A percentile compares a stretch with the other conserved stretches of the same genome.
These are phyloP conservation scores for Hypoxylon intermedium DNA, from an alignment of 495 filamentous ascomycete genomes.

Conservation along the genomic window DNA sequence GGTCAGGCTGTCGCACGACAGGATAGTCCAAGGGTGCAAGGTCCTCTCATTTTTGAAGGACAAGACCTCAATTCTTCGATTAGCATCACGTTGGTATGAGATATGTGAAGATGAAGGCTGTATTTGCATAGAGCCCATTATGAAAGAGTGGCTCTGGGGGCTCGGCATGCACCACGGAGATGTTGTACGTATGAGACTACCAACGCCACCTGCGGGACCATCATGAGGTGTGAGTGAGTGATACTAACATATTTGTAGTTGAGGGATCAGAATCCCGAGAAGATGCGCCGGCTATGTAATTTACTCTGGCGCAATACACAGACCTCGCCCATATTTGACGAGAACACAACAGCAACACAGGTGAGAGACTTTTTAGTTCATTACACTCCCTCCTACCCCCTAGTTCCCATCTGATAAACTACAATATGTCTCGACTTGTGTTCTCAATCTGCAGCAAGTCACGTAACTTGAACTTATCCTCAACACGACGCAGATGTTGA, in stretches of 20 bases:
- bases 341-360: conserved; percentile 33
- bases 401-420: too few relatives aligned
- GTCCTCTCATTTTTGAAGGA: conserved; percentile 42
- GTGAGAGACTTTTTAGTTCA: too few relatives aligned
- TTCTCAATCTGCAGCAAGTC: too few relatives aligned
- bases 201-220: too few relatives aligned
- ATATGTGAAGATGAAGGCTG: conserved; percentile 40
- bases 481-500: not conserved
- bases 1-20: conserved; percentile 38
- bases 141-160: conserved; percentile 44
- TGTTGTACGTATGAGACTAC: conserved; percentile 20
- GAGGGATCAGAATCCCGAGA: conserved; percentile 41
- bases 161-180: conserved; percentile 35
- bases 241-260: conserved; percentile 19
- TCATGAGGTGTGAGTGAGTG: too few relatives aligned
- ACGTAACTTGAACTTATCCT: not conserved
- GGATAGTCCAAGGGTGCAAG: conserved; percentile 39
- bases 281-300: conserved; percentile 37
- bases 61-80: conserved; percentile 28
- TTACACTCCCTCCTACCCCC: too few relatives aligned
- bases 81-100: conserved; percentile 41
- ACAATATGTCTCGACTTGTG: too few relatives aligned
- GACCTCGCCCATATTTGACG: conserved; percentile 31
- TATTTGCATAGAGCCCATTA: conserved; percentile 41
- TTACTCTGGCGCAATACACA: conserved; percentile 43